A percentile compares a stretch with the other conserved stretches of the same genome.
Evolutionary conservation across 768 basidiomycete species (phyloP).

Genomic region (Holtermannia corniformis): DNA sequence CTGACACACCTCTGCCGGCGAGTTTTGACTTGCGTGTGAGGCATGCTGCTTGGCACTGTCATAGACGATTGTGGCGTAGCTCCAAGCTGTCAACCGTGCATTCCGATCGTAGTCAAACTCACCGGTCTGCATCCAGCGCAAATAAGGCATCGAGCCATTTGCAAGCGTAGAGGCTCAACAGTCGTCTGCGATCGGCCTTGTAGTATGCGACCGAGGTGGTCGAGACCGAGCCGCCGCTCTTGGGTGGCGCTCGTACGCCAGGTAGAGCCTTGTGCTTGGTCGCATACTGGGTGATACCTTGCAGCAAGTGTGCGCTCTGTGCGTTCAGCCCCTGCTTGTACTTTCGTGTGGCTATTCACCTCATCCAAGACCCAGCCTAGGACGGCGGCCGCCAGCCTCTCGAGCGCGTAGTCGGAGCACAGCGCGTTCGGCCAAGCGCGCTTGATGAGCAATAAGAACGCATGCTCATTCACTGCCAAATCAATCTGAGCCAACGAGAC

Average conservation of each 20-base stretch:
- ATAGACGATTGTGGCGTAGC: conserved; percentile 24
- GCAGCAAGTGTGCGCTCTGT: conserved; percentile 55
- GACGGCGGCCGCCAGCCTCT: conserved; percentile 52
- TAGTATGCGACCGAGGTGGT: conserved; percentile 54
- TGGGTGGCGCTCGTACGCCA: conserved; percentile 49
- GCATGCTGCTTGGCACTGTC: too few relatives aligned
- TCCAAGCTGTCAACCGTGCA: not conserved
- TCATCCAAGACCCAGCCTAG: conserved; percentile 65
- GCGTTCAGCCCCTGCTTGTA: too few relatives aligned
- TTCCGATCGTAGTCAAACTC: conserved; percentile 30
- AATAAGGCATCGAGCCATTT: conserved; percentile 66
- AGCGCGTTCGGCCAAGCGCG: conserved; percentile 67
- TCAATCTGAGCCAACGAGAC: conserved; percentile 61
- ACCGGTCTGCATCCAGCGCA: conserved; percentile 51
- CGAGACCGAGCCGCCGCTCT: not conserved
- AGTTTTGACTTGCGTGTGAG: too few relatives aligned
- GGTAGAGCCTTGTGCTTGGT: conserved; percentile 54
- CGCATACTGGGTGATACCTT: conserved; percentile 59
- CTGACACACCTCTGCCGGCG: too few relatives aligned
- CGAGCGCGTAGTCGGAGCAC: conserved; percentile 60
- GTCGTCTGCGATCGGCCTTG: conserved; percentile 50
- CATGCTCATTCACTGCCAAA: conserved; percentile 63
- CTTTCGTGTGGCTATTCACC: conserved; percentile 50
- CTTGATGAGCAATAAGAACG: conserved; percentile 57
- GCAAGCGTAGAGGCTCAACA: conserved; percentile 52